Evolutionary conservation across 192 early-diverging fungal species (phyloP).

Genomic region (Coemansia sp.): DNA sequence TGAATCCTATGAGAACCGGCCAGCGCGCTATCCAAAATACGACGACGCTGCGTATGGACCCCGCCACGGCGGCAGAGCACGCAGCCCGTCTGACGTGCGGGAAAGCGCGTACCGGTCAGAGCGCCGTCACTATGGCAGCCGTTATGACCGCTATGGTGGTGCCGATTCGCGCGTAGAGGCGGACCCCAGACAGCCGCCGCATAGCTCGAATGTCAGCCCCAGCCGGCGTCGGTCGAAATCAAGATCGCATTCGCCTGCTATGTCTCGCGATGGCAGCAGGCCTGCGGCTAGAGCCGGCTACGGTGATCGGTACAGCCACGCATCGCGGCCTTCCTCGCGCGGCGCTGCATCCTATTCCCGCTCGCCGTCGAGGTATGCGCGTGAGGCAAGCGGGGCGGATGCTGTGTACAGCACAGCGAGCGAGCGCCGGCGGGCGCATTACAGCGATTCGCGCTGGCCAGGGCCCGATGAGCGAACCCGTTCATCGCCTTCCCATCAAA

Average conservation of each 20-base stretch:
- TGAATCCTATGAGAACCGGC: conserved; percentile 11
- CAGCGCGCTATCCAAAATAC: conserved; percentile 19
- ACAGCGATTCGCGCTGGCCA: conserved; percentile 16
- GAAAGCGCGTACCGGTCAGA: conserved; percentile 23
- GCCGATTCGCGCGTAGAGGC: not conserved
- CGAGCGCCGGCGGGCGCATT: conserved; percentile 9
- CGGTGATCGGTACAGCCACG: conserved; percentile 7
- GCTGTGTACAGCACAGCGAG: not conserved
- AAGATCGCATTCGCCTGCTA: conserved; percentile 24
- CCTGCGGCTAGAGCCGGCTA: conserved; percentile 9
- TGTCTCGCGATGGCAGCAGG: conserved; percentile 4
- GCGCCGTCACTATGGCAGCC: conserved; percentile 23
- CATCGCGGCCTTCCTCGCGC: conserved; percentile 11
- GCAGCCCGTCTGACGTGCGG: conserved; percentile 24
- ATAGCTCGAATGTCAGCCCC: not conserved
- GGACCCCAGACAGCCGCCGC: not conserved
- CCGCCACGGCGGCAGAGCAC: conserved; percentile 12
- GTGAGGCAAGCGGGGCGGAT: conserved; percentile 1
- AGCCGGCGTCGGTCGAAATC: conserved; percentile 9
- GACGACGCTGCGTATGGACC: conserved; percentile 8
- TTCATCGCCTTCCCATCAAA: not conserved
- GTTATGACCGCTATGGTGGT: conserved; percentile 19
- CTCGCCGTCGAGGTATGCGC: conserved; percentile 13
- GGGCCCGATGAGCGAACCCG: not conserved
- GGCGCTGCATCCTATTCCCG: conserved; percentile 9